Percentiles rank a stretch among this genome's conserved stretches.
Evolutionary conservation across 768 basidiomycete genomes (phyloP).

Genomic region (Pleurotus sapidus): DNA sequence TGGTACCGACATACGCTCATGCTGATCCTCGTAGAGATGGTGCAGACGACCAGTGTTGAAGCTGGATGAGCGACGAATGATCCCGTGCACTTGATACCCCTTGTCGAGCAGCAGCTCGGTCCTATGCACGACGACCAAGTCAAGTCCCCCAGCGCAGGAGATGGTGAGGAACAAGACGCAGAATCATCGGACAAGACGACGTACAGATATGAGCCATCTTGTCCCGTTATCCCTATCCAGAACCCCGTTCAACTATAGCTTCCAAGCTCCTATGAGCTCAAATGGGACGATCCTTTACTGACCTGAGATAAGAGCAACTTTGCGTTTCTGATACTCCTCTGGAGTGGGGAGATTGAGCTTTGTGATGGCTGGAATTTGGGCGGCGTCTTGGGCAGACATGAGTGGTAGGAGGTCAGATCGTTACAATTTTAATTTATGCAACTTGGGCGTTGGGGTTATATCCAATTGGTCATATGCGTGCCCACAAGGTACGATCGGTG

Average conservation of each 20-base stretch:
- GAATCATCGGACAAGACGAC: constrained; percentile 19
- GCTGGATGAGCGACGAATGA: constrained; percentile 95
- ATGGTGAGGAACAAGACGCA: too few species aligned
- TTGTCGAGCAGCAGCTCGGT: constrained; percentile 83
- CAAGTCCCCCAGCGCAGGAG: too few species aligned
- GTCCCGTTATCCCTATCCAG: constrained; percentile 83
- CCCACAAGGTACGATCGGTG: too few species aligned
- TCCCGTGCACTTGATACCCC: constrained; percentile 91
- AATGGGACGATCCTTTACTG: constrained; percentile 15
- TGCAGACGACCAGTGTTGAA: constrained; percentile 97
- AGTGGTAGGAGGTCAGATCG: not conserved
- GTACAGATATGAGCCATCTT: constrained; percentile 94
- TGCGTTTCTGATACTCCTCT: constrained; percentile 84
- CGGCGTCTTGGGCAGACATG: constrained; percentile 42
- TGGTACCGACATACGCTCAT: constrained; percentile 64
- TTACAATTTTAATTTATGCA: too few species aligned
- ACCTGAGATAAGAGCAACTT: constrained; percentile 94
- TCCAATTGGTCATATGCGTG: too few species aligned
- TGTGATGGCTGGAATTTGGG: constrained; percentile 36
- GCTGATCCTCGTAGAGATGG: constrained; percentile 90
- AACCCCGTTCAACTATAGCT: constrained; percentile 11
- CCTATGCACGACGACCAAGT: constrained; percentile 29
- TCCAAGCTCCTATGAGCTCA: constrained; percentile 1
- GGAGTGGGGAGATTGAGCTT: constrained; percentile 63
- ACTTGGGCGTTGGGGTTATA: too few species aligned